Evolutionary conservation across 768 basidiomycete species (phyloP), one percentile per base, ranked within the genome.

Genomic region (Podaxis sp.): DNA sequence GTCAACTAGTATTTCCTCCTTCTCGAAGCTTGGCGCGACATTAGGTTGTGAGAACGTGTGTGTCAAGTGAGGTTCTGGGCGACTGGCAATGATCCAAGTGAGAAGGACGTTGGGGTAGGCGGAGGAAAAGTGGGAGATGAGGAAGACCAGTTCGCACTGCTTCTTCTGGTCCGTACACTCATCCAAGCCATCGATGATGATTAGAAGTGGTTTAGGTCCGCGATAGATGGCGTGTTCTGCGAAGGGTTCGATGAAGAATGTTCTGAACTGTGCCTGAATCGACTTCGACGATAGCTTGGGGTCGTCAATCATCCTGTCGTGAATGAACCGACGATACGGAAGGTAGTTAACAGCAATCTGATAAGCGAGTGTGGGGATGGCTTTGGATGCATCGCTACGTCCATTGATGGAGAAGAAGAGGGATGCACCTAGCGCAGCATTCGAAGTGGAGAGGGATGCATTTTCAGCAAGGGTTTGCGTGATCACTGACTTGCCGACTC

Each of bases 281-380:
- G 61, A 64, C 40, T 66, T 68, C 17, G 49, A 20, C 6, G 46
- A 58, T 12, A 66, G 20, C 24, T 48, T 48, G 17, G 63, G 67
- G 33, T 65, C 56, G 3, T 17, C 12, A 1, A 10, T 3, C 48
- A 71, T 54, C 7, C 38, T 37, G 2, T 54, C 36, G 2, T 62
- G 52, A 12, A 71, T 48, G 12, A 53, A 58, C 3, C 51, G 38
- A 11, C 55, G 56, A 0, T 62, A 15, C 13, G 40, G n/a, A n/a
- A 64, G 62, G 36, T 59, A 10, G 0, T 36, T 36, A 6, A 56
- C 30, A 7, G 69, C 66, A 1, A 74, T 62, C 28, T 74, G 70
- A 38, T 65, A 67, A 1, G 70, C 65, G 3, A 74, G 56, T 0
- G 70, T 72, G 20, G 36, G 8, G 36, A 10, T 36, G 20, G 20